phyloP scores from a whole-genome alignment of 2,329 filamentous ascomycete genomes.

The Ophiobolus disseminans region DNA sequence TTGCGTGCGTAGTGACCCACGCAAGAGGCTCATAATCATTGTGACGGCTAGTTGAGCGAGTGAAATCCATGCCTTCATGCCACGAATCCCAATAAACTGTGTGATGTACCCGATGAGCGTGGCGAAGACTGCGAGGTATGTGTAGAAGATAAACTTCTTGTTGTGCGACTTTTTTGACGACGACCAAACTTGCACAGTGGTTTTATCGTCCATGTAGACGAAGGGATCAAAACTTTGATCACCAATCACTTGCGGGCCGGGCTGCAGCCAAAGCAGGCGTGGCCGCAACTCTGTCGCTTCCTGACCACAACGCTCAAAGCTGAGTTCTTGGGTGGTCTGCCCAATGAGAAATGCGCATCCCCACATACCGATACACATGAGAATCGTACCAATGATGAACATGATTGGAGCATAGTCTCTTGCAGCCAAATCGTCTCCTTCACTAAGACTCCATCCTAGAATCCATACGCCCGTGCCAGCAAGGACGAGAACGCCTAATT shows the following conservation, averaged over 20 bases:
- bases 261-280: conserved; percentile 44
- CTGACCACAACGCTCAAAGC: conserved; percentile 5
- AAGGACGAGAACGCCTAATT: conserved; percentile 9
- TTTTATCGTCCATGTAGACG: conserved; percentile 7
- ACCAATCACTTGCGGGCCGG: conserved; percentile 46
- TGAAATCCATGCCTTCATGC: conserved; percentile 47
- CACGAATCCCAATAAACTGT: conserved; percentile 51
- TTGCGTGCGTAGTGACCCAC: conserved; percentile 45
- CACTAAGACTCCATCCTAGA: background rate
- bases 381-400: conserved; percentile 35
- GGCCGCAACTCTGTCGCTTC: background rate
- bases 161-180: background rate
- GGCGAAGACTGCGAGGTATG: conserved; percentile 23
- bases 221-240: conserved; percentile 51
- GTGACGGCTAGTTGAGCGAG: conserved; percentile 46
- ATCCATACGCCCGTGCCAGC: too few relatives aligned
- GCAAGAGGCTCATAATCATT: conserved; percentile 47
- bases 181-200: background rate
- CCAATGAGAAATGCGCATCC: conserved; percentile 46
- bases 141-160: background rate
- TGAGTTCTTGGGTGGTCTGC: conserved; percentile 23
- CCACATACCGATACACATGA: conserved; percentile 38
- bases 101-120: conserved; percentile 46
- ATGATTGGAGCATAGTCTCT: too few relatives aligned
- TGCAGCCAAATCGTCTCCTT: too few relatives aligned